Conservation (phyloP, 441 rosid species). For the Gossypium aridum region DNA sequence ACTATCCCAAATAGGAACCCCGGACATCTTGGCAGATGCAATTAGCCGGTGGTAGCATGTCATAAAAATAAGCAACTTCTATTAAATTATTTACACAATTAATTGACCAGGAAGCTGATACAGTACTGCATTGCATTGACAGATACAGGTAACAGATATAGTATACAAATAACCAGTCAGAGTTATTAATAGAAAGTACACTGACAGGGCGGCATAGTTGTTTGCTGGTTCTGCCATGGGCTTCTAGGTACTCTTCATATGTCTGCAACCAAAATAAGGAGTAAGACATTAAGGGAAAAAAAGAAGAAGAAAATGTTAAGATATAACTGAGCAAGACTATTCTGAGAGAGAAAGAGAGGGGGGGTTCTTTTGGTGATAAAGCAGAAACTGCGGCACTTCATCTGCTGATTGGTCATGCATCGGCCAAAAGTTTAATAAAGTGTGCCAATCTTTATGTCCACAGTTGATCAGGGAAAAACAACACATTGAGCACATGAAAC, state of each 20-base stretch:
- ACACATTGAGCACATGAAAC: neutral
- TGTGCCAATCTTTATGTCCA: neutral
- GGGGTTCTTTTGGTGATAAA: neutral
- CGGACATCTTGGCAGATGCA: neutral
- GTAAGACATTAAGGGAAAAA: slow-evolving; percentile 3
- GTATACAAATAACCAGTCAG: neutral
- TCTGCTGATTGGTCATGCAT: neutral
- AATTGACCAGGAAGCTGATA: neutral
- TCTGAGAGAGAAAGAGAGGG: neutral
- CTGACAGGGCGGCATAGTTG: slow-evolving; percentile 59
- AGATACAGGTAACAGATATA: neutral
- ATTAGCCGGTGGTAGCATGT: neutral
- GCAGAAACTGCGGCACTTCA: no score
- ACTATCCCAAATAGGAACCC: neutral
- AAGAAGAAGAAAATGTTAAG: neutral
- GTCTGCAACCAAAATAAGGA: slow-evolving; percentile 51
- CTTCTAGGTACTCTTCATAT: slow-evolving; percentile 89
- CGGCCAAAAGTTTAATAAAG: slow-evolving; percentile 2
- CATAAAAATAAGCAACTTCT: neutral
- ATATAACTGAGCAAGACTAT: neutral
- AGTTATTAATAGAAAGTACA: slow-evolving; percentile 20
- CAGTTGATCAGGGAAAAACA: neutral
- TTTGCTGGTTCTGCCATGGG: slow-evolving; percentile 65
- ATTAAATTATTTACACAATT: slow-evolving; percentile 3
- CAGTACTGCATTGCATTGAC: slow-evolving; percentile 2